Conservation (phyloP, 257 asterid genomes). For the Przewalskia tangutica region DNA sequence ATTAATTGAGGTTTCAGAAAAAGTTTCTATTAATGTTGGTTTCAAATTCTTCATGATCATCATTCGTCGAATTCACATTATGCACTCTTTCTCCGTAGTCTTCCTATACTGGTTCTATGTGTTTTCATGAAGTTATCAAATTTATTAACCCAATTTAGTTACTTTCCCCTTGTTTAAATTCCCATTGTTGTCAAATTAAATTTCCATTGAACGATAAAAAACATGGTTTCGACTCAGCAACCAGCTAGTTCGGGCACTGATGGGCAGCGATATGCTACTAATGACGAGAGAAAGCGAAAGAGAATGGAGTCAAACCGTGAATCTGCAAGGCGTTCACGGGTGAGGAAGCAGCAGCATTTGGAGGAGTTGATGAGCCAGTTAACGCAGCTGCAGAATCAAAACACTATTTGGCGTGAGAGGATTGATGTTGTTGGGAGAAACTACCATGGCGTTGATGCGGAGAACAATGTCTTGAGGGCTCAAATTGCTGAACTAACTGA, state of each 20-base stretch:
- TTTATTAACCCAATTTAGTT: background rate
- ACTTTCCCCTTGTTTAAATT: background rate
- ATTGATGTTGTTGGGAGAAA: slow-evolving; percentile 32
- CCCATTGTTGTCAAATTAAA: background rate
- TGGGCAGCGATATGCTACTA: slow-evolving; percentile 21
- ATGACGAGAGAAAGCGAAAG: slow-evolving; percentile 58
- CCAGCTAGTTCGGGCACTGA: slow-evolving; percentile 37
- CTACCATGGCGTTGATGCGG: slow-evolving; percentile 34
- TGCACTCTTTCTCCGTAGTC: slow-evolving; percentile 86
- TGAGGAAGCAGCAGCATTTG: slow-evolving; percentile 59
- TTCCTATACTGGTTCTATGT: slow-evolving; percentile 84
- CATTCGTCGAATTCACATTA: slow-evolving; percentile 57
- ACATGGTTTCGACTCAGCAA: slow-evolving; percentile 38
- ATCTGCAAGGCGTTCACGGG: slow-evolving; percentile 71
- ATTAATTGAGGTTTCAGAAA: background rate
- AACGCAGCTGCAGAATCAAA: slow-evolving; percentile 37
- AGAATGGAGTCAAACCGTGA: slow-evolving; percentile 79
- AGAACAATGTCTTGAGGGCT: slow-evolving; percentile 69
- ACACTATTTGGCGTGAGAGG: slow-evolving; percentile 31
- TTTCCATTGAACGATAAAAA: background rate
- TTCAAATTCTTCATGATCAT: slow-evolving; percentile 35
- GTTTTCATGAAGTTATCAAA: slow-evolving; percentile 48
- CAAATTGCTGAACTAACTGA: slow-evolving; percentile 64
- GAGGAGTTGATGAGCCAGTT: slow-evolving; percentile 43
- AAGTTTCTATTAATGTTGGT: background rate